phyloP scores from a whole-genome alignment of 1,139 yeast genomes.

The Insectozyma bohioensis region DNA sequence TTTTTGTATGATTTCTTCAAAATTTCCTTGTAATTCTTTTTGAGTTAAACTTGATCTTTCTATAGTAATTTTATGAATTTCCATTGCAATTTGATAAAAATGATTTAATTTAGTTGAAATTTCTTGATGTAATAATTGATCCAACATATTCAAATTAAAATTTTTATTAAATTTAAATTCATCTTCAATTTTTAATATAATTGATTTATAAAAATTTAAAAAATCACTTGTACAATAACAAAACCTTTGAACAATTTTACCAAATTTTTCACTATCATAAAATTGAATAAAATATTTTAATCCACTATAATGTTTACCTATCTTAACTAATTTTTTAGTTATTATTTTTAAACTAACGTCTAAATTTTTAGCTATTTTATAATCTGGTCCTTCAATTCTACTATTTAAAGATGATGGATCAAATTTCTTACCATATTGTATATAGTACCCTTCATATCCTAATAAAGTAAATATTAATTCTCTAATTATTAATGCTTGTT shows the following conservation, averaged over 20 bases:
- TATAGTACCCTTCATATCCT: slow-evolving; percentile 80
- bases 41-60: slow-evolving; percentile 10
- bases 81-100: slow-evolving; percentile 53
- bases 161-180: slow-evolving; percentile 46
- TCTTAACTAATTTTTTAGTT: slow-evolving; percentile 58
- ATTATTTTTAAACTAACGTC: slow-evolving; percentile 75
- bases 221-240: slow-evolving; percentile 59
- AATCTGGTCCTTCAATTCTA: slow-evolving; percentile 69
- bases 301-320: slow-evolving; percentile 64
- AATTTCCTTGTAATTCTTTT: slow-evolving; percentile 8
- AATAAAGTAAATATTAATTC: slow-evolving; percentile 69
- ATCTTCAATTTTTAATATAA: slow-evolving; percentile 53
- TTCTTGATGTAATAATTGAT: slow-evolving; percentile 31
- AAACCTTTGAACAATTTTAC: slow-evolving; percentile 72
- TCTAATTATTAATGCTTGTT: slow-evolving; percentile 69
- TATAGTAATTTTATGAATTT: slow-evolving; percentile 43
- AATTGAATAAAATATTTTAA: slow-evolving; percentile 54
- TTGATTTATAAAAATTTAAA: slow-evolving; percentile 46
- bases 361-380: slow-evolving; percentile 65
- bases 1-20: slow-evolving; percentile 41
- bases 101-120: slow-evolving; percentile 42
- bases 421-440: slow-evolving; percentile 65
- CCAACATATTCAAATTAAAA: slow-evolving; percentile 36
- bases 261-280: slow-evolving; percentile 57
- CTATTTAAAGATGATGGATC: slow-evolving; percentile 39